Evolutionary conservation across 169 alveolate species (phyloP), one percentile per base, ranked within the genome.

Genomic region (Plasmodium ovale): DNA sequence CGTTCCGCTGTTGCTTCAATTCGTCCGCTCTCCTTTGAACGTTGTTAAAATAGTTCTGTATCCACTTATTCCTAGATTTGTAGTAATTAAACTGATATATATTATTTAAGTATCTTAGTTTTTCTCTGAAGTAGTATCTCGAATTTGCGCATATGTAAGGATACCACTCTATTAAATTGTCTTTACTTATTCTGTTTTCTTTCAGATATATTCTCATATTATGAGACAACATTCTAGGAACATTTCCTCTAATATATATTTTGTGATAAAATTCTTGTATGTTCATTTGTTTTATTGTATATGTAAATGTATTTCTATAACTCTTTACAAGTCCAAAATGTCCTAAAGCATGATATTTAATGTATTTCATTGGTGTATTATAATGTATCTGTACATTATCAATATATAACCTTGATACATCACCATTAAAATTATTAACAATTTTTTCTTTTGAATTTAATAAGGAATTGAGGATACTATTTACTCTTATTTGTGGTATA

Each of bases 191-290:
- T 62, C 96, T 64, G 21, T 90, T 79, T 62, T 94, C 94, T 60
- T 89, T 82, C 33, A 91, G 56, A 42, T 92, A 92, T 39, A 92
- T 87, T 16, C 96, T 82, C 94, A 94, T 60, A 72, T 92, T 94
- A 25, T 92, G 94, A 2, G 95, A 92, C 92, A 94, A 82, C 70
- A 94, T 88, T 37, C 92, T 87, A 0, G 96, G 96, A 9, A 94
- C 96, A 71, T 92, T 90, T 23, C 96, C 96, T 27, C 93, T 77
- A 19, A 94, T 94, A 68, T 89, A 94, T 31, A 92, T 87, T 64
- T 94, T 94, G 73, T 94, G 96, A 87, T 94, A 94, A 92, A 90
- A 94, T 54, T 94, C 96, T 90, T 92, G 82, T 93, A 94, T 87
- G 23, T 94, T 94, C 96, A 94, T 94, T 72, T 94, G 95, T 60